phyloP scores from a whole-genome alignment of 805 yeast genomes.

The Kodamaea neixiangensis region DNA sequence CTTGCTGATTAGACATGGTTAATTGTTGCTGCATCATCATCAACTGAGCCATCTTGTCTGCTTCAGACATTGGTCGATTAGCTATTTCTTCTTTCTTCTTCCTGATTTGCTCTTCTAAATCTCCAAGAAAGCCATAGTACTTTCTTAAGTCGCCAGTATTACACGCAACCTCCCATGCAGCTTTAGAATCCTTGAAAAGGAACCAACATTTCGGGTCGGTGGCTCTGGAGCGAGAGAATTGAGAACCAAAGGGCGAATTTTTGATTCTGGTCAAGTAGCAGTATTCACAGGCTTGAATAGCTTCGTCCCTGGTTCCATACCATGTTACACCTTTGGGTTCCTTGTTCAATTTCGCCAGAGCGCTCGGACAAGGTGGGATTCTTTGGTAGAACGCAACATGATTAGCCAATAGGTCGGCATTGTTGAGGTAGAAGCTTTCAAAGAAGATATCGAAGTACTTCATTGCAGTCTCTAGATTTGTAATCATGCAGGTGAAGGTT shows the following conservation, averaged over 20 bases:
- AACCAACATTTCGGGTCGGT: background rate
- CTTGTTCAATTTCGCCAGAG: no score
- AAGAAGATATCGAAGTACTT: no score
- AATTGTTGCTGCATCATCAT: background rate
- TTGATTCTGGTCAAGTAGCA: background rate
- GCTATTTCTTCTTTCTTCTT: background rate
- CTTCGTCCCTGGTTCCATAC: background rate
- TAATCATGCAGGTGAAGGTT: background rate
- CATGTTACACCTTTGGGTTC: background rate
- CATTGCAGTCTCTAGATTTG: no score
- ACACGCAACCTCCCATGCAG: background rate
- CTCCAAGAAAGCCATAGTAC: no score
- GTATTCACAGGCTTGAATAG: background rate
- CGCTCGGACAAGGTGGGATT: background rate
- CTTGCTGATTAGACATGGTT: background rate
- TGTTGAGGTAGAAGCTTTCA: background rate
- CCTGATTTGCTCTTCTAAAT: no score
- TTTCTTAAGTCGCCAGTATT: background rate
- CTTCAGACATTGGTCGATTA: background rate
- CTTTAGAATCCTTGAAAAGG: background rate
- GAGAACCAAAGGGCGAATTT: background rate
- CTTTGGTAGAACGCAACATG: background rate
- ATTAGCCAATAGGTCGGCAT: background rate
- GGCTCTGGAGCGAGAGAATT: background rate
- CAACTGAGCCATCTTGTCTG: no score